Conservation (phyloP, 176 grass and related monocot genomes). For the Phragmites australis region DNA sequence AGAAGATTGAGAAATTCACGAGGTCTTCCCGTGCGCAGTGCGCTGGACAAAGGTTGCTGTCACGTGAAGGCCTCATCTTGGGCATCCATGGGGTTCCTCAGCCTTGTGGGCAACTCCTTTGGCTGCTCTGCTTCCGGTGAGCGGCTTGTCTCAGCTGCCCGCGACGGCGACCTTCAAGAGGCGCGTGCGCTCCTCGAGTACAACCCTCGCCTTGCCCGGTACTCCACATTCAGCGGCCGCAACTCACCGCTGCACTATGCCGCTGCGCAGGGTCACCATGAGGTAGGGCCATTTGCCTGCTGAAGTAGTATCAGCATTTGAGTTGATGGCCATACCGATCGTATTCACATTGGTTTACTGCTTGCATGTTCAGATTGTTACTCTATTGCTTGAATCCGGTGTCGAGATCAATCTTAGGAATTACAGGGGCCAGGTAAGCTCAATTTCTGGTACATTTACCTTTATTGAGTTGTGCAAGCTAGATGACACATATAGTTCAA, state of each 20-base stretch:
- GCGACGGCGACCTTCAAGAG: constrained; percentile 90
- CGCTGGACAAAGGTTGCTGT: neutral
- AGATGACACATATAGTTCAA: neutral
- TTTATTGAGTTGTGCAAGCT: neutral
- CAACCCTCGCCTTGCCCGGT: constrained; percentile 87
- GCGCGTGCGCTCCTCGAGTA: constrained; percentile 88
- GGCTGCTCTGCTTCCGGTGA: constrained; percentile 95
- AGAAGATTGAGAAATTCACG: constrained; percentile 20
- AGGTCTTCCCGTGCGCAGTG: neutral
- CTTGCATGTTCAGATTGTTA: constrained; percentile 70
- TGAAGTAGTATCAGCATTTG: neutral
- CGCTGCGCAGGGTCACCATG: constrained; percentile 84
- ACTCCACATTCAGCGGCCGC: constrained; percentile 89
- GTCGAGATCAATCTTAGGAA: constrained; percentile 94
- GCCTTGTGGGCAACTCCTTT: constrained; percentile 95
- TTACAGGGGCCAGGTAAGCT: constrained; percentile 73
- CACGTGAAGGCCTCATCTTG: constrained; percentile 29
- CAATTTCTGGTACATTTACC: neutral
- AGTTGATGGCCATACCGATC: constrained; percentile 9
- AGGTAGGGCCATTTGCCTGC: constrained; percentile 49
- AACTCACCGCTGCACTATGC: constrained; percentile 96
- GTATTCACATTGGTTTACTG: constrained; percentile 15
- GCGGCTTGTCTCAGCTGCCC: constrained; percentile 90
- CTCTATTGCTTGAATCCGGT: constrained; percentile 79
- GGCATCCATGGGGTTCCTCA: constrained; percentile 86